A percentile compares a stretch with the other conserved stretches of the same genome.
Conservation (phyloP, 2,329 filamentous ascomycete species). For the Colletotrichum shisoi region DNA sequence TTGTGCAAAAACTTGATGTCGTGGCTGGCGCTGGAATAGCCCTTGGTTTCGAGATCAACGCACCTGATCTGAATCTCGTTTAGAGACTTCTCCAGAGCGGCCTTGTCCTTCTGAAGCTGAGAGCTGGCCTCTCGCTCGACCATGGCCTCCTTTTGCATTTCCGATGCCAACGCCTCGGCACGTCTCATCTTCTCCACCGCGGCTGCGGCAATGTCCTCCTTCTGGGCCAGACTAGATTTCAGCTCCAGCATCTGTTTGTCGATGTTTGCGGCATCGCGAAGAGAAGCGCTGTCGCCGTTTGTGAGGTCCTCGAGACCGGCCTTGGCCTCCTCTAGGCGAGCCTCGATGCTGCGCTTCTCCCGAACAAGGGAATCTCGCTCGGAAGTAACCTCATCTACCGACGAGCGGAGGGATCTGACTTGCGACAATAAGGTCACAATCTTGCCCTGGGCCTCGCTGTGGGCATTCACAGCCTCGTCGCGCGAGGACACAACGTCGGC, state of each 20-base stretch:
- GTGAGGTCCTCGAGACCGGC: conserved; percentile 87
- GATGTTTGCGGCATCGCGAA: conserved; percentile 86
- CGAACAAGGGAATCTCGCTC: conserved; percentile 85
- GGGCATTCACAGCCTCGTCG: conserved; percentile 89
- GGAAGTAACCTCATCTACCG: conserved; percentile 82
- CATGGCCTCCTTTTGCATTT: conserved; percentile 92
- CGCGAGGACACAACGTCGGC: conserved; percentile 89
- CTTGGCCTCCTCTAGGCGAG: conserved; percentile 84
- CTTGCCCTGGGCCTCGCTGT: conserved; percentile 94
- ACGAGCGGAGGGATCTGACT: conserved; percentile 81
- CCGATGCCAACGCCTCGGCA: conserved; percentile 83
- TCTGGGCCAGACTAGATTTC: conserved; percentile 86
- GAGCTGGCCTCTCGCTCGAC: conserved; percentile 83
- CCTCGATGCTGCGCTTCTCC: conserved; percentile 89
- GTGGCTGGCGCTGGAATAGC: conserved; percentile 91
- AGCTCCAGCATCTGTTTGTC: conserved; percentile 90
- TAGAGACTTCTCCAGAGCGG: conserved; percentile 83
- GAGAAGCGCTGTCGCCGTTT: conserved; percentile 82
- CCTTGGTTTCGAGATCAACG: conserved; percentile 95
- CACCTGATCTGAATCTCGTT: conserved; percentile 90
- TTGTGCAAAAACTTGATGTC: conserved; percentile 95
- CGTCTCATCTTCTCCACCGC: conserved; percentile 97
- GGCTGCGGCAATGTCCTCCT: conserved; percentile 89
- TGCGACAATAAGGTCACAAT: conserved; percentile 90
- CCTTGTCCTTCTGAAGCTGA: conserved; percentile 88